Percentiles rank a stretch among this genome's conserved stretches.
Evolutionary conservation across 73 alveolate genomes (phyloP).

Genomic region (Symbiodinium pilosum): DNA sequence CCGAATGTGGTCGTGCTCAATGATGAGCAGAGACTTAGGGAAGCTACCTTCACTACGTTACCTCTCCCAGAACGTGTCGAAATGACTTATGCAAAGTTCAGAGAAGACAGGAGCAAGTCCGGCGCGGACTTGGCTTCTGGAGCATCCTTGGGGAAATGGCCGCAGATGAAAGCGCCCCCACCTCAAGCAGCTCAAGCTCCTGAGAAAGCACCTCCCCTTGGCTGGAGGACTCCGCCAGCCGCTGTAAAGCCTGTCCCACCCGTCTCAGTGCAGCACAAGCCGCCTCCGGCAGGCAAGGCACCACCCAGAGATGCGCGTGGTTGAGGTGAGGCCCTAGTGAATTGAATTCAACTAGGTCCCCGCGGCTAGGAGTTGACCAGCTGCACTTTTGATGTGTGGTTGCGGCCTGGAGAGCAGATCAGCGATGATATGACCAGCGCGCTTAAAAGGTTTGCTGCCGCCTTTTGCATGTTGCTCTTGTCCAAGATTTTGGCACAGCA

Average conservation of each 20-base stretch:
- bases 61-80: background rate
- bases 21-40: slow-evolving; percentile 12
- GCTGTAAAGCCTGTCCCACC: slow-evolving; percentile 7
- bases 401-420: background rate
- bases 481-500: too few relatives aligned
- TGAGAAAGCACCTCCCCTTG: background rate
- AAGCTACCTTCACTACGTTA: slow-evolving; percentile 27
- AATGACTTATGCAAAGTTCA: slow-evolving; percentile 45
- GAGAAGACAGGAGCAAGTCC: background rate
- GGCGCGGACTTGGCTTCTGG: slow-evolving; percentile 6
- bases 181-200: too few relatives aligned
- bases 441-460: too few relatives aligned
- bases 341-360: too few relatives aligned
- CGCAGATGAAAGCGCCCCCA: background rate
- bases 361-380: background rate
- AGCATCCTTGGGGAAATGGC: background rate
- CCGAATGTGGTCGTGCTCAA: background rate
- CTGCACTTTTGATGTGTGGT: background rate
- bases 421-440: slow-evolving; percentile 8
- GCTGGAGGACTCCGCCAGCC: slow-evolving; percentile 24
- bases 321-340: background rate
- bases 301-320: background rate
- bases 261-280: background rate
- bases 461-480: background rate
- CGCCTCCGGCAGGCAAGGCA: background rate